A percentile compares a stretch with the other conserved stretches of the same genome.
Conservation (phyloP, 768 basidiomycete genomes). For the Bullera alba region DNA sequence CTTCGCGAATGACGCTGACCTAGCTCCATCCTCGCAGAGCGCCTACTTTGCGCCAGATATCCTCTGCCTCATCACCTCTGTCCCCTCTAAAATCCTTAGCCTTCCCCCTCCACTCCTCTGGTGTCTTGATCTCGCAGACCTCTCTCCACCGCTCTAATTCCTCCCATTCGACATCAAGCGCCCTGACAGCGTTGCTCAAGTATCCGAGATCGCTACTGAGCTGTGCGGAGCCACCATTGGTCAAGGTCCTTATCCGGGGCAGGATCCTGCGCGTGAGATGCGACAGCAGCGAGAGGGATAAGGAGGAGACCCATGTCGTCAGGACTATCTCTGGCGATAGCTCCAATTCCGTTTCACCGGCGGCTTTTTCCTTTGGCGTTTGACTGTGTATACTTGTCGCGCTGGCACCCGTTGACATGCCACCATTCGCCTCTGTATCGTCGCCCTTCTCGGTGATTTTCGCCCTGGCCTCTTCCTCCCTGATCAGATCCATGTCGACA, state of each 20-base stretch:
- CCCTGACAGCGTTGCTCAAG: conserved; percentile 79
- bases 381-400: background rate
- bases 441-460: too few species aligned
- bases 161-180: conserved; percentile 78
- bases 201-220: conserved; percentile 81
- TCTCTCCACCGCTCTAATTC: conserved; percentile 75
- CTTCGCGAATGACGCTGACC: too few species aligned
- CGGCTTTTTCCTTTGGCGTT: background rate
- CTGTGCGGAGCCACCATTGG: conserved; percentile 67
- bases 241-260: conserved; percentile 62
- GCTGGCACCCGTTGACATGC: background rate
- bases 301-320: conserved; percentile 82
- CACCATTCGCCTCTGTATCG: background rate
- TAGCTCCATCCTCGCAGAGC: conserved; percentile 3
- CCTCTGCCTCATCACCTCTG: background rate
- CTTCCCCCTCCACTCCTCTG: conserved; percentile 41
- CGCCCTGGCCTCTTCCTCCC: too few species aligned
- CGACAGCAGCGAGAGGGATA: conserved; percentile 71
- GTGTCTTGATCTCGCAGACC: conserved; percentile 56
- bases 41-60: background rate
- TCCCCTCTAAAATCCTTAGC: background rate
- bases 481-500: conserved; percentile 53
- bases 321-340: conserved; percentile 73
- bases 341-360: conserved; percentile 40
- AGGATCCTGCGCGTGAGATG: conserved; percentile 66